A percentile compares a stretch with the other conserved stretches of the same genome.
Conservation (phyloP, 257 asterid species). For the Petrea volubilis region DNA sequence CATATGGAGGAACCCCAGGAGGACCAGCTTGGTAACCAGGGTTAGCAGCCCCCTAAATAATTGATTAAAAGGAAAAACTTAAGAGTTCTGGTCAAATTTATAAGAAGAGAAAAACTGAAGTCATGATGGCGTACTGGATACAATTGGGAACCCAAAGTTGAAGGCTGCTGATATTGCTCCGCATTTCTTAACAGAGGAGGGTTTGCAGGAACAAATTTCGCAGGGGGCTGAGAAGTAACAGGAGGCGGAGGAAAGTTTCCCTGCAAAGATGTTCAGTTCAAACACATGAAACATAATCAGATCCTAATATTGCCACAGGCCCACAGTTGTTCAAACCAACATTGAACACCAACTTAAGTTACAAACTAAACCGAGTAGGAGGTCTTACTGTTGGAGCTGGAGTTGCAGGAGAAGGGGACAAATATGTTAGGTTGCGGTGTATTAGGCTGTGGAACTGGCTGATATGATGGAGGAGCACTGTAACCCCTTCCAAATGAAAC, state of each 20-base stretch:
- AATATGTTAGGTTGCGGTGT: constrained; percentile 62
- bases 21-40: constrained; percentile 68
- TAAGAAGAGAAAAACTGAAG: constrained; percentile 2
- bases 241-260: constrained; percentile 70
- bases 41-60: constrained; percentile 51
- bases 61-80: constrained; percentile 20
- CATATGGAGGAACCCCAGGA: constrained; percentile 55
- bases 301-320: constrained; percentile 14
- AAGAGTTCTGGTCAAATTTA: constrained; percentile 15
- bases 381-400: constrained; percentile 54
- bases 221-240: constrained; percentile 62
- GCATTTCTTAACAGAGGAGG: constrained; percentile 67
- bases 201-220: constrained; percentile 75
- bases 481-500: constrained; percentile 44
- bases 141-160: constrained; percentile 78
- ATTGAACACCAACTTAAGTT: constrained; percentile 5
- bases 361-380: constrained; percentile 18
- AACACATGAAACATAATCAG: neutral
- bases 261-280: constrained; percentile 45
- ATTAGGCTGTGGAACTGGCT: constrained; percentile 53
- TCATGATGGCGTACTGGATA: constrained; percentile 66
- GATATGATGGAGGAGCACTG: constrained; percentile 57
- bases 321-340: constrained; percentile 5
- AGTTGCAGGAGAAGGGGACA: constrained; percentile 69
- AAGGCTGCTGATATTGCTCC: constrained; percentile 86